phyloP scores from a whole-genome alignment of 306 rosid species.

The Quillaja saponaria region DNA sequence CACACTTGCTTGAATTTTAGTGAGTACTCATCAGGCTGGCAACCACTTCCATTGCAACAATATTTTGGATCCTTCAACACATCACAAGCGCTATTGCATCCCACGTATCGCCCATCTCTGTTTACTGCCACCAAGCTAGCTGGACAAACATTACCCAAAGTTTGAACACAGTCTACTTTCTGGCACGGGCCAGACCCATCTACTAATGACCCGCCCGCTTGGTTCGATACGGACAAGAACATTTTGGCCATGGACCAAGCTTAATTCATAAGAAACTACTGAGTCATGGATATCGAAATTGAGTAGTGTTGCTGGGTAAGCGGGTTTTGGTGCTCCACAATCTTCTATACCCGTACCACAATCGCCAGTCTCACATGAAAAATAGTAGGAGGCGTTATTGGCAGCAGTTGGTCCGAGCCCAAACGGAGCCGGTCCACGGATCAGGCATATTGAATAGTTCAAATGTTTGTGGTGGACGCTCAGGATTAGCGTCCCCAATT shows the following conservation, averaged over 20 bases:
- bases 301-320: conserved; percentile 30
- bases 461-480: neutral
- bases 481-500: conserved; percentile 28
- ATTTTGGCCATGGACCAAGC: conserved; percentile 46
- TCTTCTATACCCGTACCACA: conserved; percentile 10
- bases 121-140: neutral
- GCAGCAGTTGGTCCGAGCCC: too few species aligned
- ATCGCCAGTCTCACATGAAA: too few species aligned
- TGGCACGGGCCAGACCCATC: conserved; percentile 37
- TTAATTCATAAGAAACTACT: conserved; percentile 38
- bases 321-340: conserved; percentile 30
- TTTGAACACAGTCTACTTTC: conserved; percentile 21
- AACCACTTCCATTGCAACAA: conserved; percentile 33
- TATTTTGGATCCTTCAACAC: conserved; percentile 26
- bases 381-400: conserved; percentile 12
- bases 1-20: conserved; percentile 21
- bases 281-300: conserved; percentile 24
- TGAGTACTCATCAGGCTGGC: conserved; percentile 32
- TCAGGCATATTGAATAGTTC: conserved; percentile 35
- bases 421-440: too few species aligned
- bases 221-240: conserved; percentile 27
- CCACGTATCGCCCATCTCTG: conserved; percentile 12
- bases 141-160: conserved; percentile 30
- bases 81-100: conserved; percentile 44
- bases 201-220: conserved; percentile 28